Evolutionary conservation across 441 rosid species (phyloP).

Genomic region (Corymbia citriodora): DNA sequence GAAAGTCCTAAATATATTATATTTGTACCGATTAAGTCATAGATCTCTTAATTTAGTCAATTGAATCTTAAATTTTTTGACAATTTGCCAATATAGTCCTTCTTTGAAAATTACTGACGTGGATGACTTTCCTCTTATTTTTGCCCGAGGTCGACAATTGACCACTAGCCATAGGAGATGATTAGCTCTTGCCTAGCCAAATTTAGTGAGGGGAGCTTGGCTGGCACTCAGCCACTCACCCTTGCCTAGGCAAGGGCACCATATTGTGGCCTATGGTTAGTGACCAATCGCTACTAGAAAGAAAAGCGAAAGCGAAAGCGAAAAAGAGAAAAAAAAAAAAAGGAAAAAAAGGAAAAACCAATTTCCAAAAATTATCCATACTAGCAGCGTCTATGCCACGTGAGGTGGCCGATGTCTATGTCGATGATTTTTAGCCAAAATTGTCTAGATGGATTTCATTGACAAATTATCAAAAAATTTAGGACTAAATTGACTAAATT

Average conservation of each 20-base stretch:
- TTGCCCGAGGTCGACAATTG: rapidly evolving
- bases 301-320: too few relatives aligned
- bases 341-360: rapidly evolving
- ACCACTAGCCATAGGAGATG: background rate
- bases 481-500: too few relatives aligned
- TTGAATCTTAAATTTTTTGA: too few relatives aligned
- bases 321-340: too few relatives aligned
- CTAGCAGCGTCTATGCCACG: rapidly evolving
- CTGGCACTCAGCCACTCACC: background rate
- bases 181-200: background rate
- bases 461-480: too few relatives aligned
- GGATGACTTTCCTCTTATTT: too few relatives aligned
- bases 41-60: too few relatives aligned
- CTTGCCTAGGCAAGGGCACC: background rate
- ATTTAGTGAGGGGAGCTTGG: background rate
- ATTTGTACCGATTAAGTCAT: too few relatives aligned
- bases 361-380: background rate
- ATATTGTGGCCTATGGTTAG: background rate
- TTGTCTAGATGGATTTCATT: too few relatives aligned
- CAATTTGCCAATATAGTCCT: background rate
- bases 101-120: rapidly evolving
- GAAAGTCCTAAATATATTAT: too few relatives aligned
- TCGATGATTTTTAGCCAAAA: background rate
- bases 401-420: rapidly evolving
- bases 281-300: rapidly evolving